Percentiles rank a stretch among this genome's conserved stretches.
These are phyloP conservation scores for Penicillium roqueforti DNA, from an alignment of 495 filamentous ascomycete species.

Conservation along the genomic window DNA sequence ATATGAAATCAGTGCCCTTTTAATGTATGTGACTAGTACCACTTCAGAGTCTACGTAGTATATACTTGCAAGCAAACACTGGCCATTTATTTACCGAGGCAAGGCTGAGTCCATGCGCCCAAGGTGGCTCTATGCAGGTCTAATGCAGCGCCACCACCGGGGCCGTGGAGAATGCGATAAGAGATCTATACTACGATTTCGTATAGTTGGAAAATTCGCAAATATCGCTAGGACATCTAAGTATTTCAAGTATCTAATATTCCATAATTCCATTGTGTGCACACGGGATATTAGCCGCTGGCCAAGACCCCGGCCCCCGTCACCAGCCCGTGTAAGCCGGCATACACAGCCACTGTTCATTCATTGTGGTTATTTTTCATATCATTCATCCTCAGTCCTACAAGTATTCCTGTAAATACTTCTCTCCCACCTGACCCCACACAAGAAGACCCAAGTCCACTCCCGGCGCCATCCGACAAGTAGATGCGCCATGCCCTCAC, in stretches of 20 bases:
- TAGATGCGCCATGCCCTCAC: constrained; percentile 51
- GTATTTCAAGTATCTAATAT: neutral
- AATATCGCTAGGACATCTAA: no score
- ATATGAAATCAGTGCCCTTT: neutral
- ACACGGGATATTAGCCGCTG: neutral
- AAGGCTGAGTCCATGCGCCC: neutral
- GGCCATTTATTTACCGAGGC: neutral
- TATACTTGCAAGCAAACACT: neutral
- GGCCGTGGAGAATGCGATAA: constrained; percentile 7
- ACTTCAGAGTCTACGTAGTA: neutral
- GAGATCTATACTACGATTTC: neutral
- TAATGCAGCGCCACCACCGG: constrained; percentile 7
- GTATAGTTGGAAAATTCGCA: neutral
- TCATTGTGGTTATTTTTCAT: neutral
- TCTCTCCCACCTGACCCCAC: neutral
- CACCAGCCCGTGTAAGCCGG: neutral
- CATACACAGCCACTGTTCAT: neutral
- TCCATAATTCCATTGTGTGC: neutral
- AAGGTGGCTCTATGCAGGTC: constrained; percentile 11
- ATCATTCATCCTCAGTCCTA: neutral
- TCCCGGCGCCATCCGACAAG: neutral
- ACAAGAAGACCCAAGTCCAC: no score
- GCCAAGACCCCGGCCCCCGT: constrained; percentile 9
- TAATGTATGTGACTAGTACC: neutral
- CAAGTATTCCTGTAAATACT: no score